A percentile compares a stretch with the other conserved stretches of the same genome.
Evolutionary conservation across 1,139 yeast species (phyloP).

Genomic region (Blastobotrys illinoisensis): DNA sequence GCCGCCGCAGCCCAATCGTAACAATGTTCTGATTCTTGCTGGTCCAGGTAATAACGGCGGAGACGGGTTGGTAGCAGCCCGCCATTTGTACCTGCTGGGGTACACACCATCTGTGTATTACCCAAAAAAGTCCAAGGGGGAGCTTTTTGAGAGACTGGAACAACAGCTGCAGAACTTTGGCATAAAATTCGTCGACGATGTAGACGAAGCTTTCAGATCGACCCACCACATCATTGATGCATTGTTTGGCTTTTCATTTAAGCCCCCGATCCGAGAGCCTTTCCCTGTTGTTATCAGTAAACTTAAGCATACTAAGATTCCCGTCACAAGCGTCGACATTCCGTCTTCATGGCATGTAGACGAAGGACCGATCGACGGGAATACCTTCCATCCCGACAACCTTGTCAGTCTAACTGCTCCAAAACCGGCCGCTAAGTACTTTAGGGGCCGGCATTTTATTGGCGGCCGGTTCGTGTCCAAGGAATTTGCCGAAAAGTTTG

Average conservation of each 20-base stretch:
- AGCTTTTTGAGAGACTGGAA: slow-evolving; percentile 38
- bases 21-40: slow-evolving; percentile 59
- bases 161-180: slow-evolving; percentile 57
- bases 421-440: slow-evolving; percentile 67
- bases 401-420: slow-evolving; percentile 90
- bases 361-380: slow-evolving; percentile 55
- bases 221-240: slow-evolving; percentile 64
- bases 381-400: slow-evolving; percentile 48
- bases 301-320: slow-evolving; percentile 41
- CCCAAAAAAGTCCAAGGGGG: slow-evolving; percentile 37
- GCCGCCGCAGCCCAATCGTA: slow-evolving; percentile 40
- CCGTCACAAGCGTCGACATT: slow-evolving; percentile 77
- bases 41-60: slow-evolving; percentile 99
- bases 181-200: slow-evolving; percentile 40
- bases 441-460: slow-evolving; percentile 58
- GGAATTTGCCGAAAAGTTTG: slow-evolving; percentile 65
- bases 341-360: slow-evolving; percentile 99
- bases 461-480: slow-evolving; percentile 83
- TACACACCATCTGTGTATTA: slow-evolving; percentile 58
- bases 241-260: slow-evolving; percentile 87
- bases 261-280: slow-evolving; percentile 82
- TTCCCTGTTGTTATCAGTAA: slow-evolving; percentile 54
- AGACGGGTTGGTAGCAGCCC: slow-evolving; percentile 92
- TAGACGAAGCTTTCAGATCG: slow-evolving; percentile 23
- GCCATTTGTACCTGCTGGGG: slow-evolving; percentile 80